Conservation (phyloP, 306 rosid genomes). For the Rosa lucieae region DNA sequence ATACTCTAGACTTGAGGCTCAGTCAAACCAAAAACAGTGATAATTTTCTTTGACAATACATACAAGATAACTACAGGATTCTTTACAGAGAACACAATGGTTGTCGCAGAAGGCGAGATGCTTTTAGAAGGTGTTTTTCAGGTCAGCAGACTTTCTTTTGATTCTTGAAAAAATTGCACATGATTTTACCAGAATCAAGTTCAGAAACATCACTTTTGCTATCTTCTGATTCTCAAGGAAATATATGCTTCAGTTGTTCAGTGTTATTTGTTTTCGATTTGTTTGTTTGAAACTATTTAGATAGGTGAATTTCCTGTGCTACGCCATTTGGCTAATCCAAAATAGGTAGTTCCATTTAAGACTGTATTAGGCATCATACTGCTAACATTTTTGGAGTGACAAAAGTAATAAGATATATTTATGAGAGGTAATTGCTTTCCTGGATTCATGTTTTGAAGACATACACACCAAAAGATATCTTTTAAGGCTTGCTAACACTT, state of each 20-base stretch:
- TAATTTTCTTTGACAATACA: conserved; percentile 64
- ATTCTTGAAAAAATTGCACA: not conserved
- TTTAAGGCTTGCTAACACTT: conserved; percentile 19
- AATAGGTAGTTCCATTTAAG: not conserved
- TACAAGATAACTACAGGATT: conserved; percentile 97
- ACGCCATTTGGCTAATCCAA: not conserved
- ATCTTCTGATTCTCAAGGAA: not conserved
- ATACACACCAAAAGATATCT: not conserved
- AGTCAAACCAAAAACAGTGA: conserved; percentile 11
- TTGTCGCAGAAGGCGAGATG: conserved; percentile 97
- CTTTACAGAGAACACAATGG: conserved; percentile 87
- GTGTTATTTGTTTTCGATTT: not conserved
- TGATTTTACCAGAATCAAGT: not conserved
- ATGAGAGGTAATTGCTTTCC: not conserved
- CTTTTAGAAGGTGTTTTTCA: conserved; percentile 71
- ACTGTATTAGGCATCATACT: not conserved
- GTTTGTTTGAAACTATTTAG: not conserved
- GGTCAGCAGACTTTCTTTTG: conserved; percentile 44
- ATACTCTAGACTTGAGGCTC: conserved; percentile 11
- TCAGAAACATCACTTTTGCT: not conserved
- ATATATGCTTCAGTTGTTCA: not conserved
- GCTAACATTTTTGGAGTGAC: not conserved
- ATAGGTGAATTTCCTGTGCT: not conserved
- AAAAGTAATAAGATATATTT: not conserved
- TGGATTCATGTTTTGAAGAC: conserved; percentile 9